Conservation (phyloP, 2,329 filamentous ascomycete genomes). For the Tolypocladium sp. region DNA sequence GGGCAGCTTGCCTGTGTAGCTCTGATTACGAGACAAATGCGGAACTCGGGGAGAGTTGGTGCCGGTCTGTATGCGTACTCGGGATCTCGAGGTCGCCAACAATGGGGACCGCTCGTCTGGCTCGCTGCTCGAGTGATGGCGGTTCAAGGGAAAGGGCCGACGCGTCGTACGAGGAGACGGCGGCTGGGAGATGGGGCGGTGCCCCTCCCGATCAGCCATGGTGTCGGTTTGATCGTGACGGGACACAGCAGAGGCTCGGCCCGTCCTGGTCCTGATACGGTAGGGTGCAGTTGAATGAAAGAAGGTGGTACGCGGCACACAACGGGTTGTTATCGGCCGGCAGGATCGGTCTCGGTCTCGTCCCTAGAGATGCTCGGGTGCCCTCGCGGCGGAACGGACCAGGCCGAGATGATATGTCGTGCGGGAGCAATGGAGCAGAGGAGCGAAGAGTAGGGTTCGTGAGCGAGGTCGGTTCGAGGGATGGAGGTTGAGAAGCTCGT, state of each 20-base stretch:
- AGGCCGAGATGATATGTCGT: not conserved
- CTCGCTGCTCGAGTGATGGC: conserved; percentile 18
- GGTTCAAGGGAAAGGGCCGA: conserved; percentile 14
- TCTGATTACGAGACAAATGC: conserved; percentile 29
- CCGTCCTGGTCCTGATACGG: not conserved
- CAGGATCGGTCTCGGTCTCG: not conserved
- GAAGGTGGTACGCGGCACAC: not conserved
- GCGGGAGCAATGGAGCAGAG: not conserved
- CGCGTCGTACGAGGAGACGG: conserved; percentile 22
- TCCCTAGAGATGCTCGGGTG: not conserved
- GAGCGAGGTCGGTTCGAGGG: not conserved
- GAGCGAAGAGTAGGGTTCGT: not conserved
- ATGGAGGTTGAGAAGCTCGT: not conserved
- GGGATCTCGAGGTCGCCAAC: conserved; percentile 29
- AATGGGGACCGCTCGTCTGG: conserved; percentile 37
- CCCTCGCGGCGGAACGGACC: not conserved
- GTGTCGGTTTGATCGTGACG: not conserved
- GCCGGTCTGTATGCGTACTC: conserved; percentile 29
- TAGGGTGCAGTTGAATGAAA: not conserved
- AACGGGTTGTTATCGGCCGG: not conserved
- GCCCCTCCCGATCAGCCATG: conserved; percentile 22
- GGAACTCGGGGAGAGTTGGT: conserved; percentile 16
- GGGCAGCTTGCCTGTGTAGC: conserved; percentile 28
- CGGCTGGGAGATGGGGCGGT: conserved; percentile 18
- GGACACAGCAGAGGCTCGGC: not conserved